phyloP scores from a whole-genome alignment of 495 filamentous ascomycete species.

The Parachaetomium inaequale region DNA sequence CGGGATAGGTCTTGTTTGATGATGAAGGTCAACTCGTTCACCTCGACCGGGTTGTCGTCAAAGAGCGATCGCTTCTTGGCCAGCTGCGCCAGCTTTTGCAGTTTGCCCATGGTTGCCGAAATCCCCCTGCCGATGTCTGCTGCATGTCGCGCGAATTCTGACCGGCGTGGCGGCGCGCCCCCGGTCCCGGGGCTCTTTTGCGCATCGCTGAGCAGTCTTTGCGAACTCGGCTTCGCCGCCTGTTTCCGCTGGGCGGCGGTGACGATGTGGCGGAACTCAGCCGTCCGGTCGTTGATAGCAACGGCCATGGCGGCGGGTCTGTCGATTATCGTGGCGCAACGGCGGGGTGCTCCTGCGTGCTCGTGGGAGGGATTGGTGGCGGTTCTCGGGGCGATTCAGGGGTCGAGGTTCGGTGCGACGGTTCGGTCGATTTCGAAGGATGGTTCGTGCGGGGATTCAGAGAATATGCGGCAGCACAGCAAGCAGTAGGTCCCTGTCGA shows the following conservation, averaged over 20 bases:
- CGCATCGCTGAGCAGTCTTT: conserved; percentile 70
- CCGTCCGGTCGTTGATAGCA: conserved; percentile 94
- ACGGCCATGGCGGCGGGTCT: conserved; percentile 44
- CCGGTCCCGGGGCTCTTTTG: conserved; percentile 70
- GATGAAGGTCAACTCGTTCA: conserved; percentile 71
- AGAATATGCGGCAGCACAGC: too few relatives aligned
- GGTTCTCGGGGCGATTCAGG: background rate
- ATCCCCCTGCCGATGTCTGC: conserved; percentile 90
- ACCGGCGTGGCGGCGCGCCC: conserved; percentile 49
- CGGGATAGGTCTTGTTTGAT: conserved; percentile 96
- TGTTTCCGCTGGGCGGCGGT: conserved; percentile 74
- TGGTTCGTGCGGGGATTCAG: background rate
- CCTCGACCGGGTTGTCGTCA: conserved; percentile 93
- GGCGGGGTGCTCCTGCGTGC: background rate
- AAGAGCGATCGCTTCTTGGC: conserved; percentile 96
- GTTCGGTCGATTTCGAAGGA: background rate
- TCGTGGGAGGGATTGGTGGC: background rate
- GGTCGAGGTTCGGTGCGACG: background rate
- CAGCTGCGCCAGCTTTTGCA: conserved; percentile 89
- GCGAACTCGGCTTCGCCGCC: conserved; percentile 65
- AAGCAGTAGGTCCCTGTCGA: background rate
- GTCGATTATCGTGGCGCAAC: background rate
- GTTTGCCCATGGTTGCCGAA: conserved; percentile 85
- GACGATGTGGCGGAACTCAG: conserved; percentile 89
- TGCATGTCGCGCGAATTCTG: conserved; percentile 85